Evolutionary conservation across 164 flowering plant species (phyloP).

Genomic region (Aristolochia fimbriata): DNA sequence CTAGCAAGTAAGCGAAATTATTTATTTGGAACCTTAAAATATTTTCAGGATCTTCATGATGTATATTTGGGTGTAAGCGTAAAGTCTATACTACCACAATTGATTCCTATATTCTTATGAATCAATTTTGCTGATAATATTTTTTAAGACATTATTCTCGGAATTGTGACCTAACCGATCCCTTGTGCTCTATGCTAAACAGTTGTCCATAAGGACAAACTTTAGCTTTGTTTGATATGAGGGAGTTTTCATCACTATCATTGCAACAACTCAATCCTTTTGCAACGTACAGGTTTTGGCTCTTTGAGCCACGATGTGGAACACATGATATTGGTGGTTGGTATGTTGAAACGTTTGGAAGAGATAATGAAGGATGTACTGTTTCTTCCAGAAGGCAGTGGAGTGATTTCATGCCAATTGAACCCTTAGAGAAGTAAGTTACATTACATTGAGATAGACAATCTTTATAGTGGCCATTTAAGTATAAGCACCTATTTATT

Average conservation of each 20-base stretch:
- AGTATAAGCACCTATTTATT: too few relatives aligned
- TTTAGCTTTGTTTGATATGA: too few relatives aligned
- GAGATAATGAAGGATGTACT: slow-evolving; percentile 59
- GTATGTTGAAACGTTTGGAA: slow-evolving; percentile 90
- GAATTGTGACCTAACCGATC: too few relatives aligned
- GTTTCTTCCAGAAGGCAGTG: slow-evolving; percentile 62
- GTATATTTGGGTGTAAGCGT: neutral
- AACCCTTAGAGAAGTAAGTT: slow-evolving; percentile 49
- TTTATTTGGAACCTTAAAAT: neutral
- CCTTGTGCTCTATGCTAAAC: too few relatives aligned
- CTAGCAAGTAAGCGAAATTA: slow-evolving; percentile 74
- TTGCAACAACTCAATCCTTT: neutral
- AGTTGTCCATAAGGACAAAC: too few relatives aligned
- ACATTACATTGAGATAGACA: too few relatives aligned
- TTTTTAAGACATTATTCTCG: too few relatives aligned
- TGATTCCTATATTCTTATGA: too few relatives aligned
- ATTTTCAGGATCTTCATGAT: neutral
- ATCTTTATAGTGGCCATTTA: too few relatives aligned
- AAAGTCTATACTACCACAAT: too few relatives aligned
- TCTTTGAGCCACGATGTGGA: slow-evolving; percentile 89
- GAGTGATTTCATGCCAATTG: slow-evolving; percentile 47
- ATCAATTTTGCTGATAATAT: too few relatives aligned
- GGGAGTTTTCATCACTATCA: too few relatives aligned
- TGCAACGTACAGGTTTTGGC: slow-evolving; percentile 61
- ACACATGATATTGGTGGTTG: slow-evolving; percentile 95